Evolutionary conservation across 148 eudicot species (phyloP), one percentile per base, ranked within the genome.

Genomic region (Rheum nobile): DNA sequence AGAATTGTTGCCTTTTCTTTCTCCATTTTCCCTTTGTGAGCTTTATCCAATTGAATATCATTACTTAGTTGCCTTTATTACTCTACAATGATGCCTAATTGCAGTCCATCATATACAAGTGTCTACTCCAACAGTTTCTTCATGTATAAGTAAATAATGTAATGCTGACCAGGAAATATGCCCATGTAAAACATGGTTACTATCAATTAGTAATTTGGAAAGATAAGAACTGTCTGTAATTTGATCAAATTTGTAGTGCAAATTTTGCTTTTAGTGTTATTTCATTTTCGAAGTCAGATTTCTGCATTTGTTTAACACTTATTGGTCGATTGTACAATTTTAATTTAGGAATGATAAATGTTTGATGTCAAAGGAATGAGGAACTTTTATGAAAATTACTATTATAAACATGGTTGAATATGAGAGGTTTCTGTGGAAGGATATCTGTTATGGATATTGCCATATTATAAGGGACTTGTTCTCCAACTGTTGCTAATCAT

Each of bases 131-230:
- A n/a, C 73, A 41, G 4, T 38, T 3, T 26, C 47, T 39, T 71
- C 19, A 17, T 69, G 14, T 43, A 14, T 32, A 5, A 14, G 39
- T 65, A 2, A 32, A 65, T 31, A 11, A 2, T 32, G 39, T 34
- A 65, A 32, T 32, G 21, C 8, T 65, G 70, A 55, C 39, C 68
- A 61, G 68, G n/a, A 61, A n/a, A 65, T 65, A 65, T 32, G n/a
- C 16, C 70, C 39, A 29, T 28, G 19, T 55, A 22, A 55, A 55
- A 55, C 63, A 55, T 16, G 6, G 31, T 55, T 24, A 22, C 29
- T 22, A 29, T 61, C 6, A 61, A 11, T 29, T 28, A 54, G 12
- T 61, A 61, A 61, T 61, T 61, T n/a, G 1, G 67, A 54, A 21
- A 54, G 67, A 61, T 55, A 21, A 55, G 31, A 55, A 55, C 22